Evolutionary conservation across 495 filamentous ascomycete genomes (phyloP), one percentile per base, ranked within the genome.

Genomic region (Penicillium soppii): DNA sequence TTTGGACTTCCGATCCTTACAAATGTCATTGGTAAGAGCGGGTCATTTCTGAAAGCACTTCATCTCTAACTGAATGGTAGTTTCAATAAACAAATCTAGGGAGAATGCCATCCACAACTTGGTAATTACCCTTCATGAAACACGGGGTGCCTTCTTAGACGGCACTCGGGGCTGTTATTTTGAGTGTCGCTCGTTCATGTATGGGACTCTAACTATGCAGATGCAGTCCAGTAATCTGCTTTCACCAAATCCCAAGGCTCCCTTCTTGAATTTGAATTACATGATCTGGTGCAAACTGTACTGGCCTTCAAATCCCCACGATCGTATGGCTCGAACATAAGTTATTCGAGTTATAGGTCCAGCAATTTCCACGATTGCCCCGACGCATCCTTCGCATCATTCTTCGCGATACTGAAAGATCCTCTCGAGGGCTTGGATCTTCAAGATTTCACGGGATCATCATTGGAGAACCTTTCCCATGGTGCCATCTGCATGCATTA

Each of bases 141-240:
- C 38, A 51, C 53, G 53, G 5, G 36, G 62, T 8, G 45, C 20
- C 4, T 47, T 67, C 33, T 52, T 62, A 39, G 16, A 38, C 10
- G 44, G 53, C 20, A 38, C 6, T 32, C 37, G 16, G 37, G 61
- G 66, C 3, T 68, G 65, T 45, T 0, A 37, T 20, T 65, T 58
- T 48, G 60, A 63, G 30, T 70, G 65, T 32, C 52, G 58, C 41
- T 65, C 62, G 50, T 65, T 70, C 9, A 63, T 66, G 54, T 60
- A 54, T 30, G 65, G 67, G 12, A 56, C 62, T 50, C 55, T 68
- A n/a, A 56, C 56, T 27, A 52, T 59, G 17, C 40, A 61, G 3
- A 58, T 65, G 53, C 52, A 52, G 25, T 62, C 56, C 40, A 60
- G 39, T 17, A 25, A 39, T 47, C 50, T 69, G 16, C 52, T 66